These are phyloP conservation scores for Cyberlindnera maclurae DNA, from an alignment of 805 yeast species.

Conservation along the genomic window DNA sequence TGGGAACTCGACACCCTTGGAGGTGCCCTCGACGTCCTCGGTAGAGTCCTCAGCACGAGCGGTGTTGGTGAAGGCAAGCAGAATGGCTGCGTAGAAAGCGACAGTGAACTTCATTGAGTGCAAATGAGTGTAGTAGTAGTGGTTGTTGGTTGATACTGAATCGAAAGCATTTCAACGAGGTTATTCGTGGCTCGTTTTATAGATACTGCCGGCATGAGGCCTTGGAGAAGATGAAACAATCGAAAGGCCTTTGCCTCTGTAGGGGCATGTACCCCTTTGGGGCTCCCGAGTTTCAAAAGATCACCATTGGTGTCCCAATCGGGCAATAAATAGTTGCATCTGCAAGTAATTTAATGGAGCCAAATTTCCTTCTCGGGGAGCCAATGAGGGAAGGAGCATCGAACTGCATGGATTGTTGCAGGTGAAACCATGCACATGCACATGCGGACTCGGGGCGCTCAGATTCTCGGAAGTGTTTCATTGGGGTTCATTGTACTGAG, in stretches of 20 bases:
- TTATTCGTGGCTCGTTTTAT: no score
- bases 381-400: not conserved
- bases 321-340: constrained; percentile 11
- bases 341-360: not conserved
- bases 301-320: constrained; percentile 12
- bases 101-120: constrained; percentile 11
- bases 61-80: constrained; percentile 8
- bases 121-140: not conserved
- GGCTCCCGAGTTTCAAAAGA: not conserved
- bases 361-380: not conserved
- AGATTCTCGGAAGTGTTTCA: no score
- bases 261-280: no score
- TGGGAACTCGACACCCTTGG: constrained; percentile 21
- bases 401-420: no score
- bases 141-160: constrained; percentile 1
- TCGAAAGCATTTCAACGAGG: no score
- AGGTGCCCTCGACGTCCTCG: constrained; percentile 7
- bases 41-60: constrained; percentile 7
- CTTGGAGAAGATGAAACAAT: not conserved
- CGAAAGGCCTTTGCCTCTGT: not conserved
- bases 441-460: no score
- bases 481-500: no score
- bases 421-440: no score
- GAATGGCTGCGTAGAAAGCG: constrained; percentile 10
- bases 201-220: no score